Conservation (phyloP, 495 filamentous ascomycete genomes). For the Podospora pseudoanserina region DNA sequence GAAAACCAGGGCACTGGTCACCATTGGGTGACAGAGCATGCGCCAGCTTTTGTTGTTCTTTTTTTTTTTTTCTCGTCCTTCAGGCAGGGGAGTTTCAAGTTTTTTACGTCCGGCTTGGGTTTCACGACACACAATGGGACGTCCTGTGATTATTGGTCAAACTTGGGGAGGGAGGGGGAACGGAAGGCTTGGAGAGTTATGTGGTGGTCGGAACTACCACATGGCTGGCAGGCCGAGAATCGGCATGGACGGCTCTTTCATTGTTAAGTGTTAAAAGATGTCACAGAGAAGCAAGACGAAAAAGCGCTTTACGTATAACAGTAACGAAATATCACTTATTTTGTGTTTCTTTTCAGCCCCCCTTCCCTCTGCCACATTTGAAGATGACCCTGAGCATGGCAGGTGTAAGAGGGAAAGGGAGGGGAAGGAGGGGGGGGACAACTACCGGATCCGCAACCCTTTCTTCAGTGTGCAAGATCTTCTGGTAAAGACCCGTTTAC, state of each 20-base stretch:
- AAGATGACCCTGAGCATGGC: not conserved
- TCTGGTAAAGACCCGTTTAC: not conserved
- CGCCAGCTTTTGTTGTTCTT: too few relatives aligned
- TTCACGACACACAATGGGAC: not conserved
- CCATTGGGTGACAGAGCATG: too few relatives aligned
- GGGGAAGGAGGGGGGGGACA: not conserved
- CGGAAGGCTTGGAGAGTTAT: not conserved
- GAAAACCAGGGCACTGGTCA: too few relatives aligned
- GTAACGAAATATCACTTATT: conserved; percentile 6
- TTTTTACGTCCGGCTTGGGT: not conserved
- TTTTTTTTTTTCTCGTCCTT: not conserved
- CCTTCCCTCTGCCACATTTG: not conserved
- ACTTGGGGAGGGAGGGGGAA: not conserved
- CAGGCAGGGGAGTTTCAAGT: not conserved
- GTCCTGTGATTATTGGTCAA: not conserved
- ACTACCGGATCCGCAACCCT: not conserved
- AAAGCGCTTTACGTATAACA: not conserved
- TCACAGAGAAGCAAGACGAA: not conserved
- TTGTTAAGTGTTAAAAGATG: not conserved
- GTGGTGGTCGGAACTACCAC: not conserved
- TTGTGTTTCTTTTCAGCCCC: not conserved
- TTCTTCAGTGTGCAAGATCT: not conserved
- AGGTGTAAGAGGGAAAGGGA: not conserved
- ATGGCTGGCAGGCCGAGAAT: conserved; percentile 8
- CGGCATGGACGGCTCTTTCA: conserved; percentile 12